Percentiles rank a stretch among this genome's conserved stretches.
These are phyloP conservation scores for Entamoeba dispar DNA, from an alignment of 208 protist genomes.

Conservation along the genomic window DNA sequence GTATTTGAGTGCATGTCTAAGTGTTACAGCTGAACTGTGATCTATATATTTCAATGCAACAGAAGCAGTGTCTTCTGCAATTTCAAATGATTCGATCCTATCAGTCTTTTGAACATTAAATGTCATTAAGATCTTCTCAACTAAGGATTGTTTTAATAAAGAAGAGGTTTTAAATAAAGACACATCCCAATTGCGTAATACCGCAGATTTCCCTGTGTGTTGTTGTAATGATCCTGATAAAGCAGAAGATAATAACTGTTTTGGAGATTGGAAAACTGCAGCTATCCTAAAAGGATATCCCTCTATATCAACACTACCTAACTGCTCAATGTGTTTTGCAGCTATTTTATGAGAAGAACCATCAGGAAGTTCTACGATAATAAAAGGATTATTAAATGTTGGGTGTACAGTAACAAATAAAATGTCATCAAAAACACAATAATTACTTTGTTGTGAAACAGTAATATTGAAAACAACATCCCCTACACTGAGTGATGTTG, in stretches of 20 bases:
- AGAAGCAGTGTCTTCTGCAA: neutral
- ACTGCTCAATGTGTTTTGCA: neutral
- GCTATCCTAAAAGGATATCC: neutral
- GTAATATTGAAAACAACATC: neutral
- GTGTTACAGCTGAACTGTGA: neutral
- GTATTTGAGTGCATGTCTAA: neutral
- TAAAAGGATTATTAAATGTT: neutral
- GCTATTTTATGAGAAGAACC: neutral
- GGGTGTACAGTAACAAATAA: neutral
- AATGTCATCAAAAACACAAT: neutral
- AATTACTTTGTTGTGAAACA: neutral
- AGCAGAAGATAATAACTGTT: neutral
- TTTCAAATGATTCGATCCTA: neutral
- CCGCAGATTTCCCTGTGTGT: neutral
- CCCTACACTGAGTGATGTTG: neutral
- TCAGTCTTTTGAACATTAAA: neutral
- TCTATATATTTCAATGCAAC: neutral
- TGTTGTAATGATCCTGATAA: neutral
- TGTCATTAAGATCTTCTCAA: neutral
- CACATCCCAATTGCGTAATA: neutral
- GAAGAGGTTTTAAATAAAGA: neutral
- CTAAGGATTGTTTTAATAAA: neutral
- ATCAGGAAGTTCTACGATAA: neutral
- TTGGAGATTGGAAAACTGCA: neutral
- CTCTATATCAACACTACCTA: neutral